These are phyloP conservation scores for Rhodotorula kratochvilovae DNA, from an alignment of 768 basidiomycete species.

Conservation along the genomic window DNA sequence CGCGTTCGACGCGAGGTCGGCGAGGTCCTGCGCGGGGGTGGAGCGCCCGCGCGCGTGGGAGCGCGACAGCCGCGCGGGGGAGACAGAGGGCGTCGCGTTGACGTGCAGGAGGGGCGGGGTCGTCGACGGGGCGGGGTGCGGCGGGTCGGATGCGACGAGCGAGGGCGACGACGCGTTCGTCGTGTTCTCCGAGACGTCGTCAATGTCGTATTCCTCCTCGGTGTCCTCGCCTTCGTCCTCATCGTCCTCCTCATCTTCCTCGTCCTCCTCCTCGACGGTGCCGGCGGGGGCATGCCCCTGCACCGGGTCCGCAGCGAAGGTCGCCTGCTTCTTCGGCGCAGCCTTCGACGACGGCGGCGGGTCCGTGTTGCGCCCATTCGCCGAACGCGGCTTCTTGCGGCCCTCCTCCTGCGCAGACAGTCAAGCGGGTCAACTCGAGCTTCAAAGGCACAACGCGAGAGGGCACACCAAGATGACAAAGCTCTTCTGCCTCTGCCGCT, in stretches of 20 bases:
- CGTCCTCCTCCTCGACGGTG: constrained; percentile 28
- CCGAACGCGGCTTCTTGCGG: constrained; percentile 22
- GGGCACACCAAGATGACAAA: constrained; percentile 77
- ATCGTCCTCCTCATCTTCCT: constrained; percentile 49
- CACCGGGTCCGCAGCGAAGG: background rate
- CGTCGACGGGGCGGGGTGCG: background rate
- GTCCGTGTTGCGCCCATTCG: background rate
- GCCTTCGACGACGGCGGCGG: constrained; percentile 1
- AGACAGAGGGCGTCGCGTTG: background rate
- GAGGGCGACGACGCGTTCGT: constrained; percentile 27
- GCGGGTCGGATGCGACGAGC: constrained; percentile 9
- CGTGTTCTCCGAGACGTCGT: constrained; percentile 65
- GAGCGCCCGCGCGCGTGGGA: background rate
- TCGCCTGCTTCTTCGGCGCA: constrained; percentile 5
- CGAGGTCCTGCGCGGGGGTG: background rate
- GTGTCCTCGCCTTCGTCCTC: constrained; percentile 51
- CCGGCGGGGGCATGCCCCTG: background rate
- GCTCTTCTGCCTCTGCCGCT: constrained; percentile 95
- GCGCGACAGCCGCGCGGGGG: background rate
- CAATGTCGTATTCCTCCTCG: constrained; percentile 67
- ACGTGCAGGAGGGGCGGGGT: background rate
- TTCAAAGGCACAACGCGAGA: too few relatives aligned
- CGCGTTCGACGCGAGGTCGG: constrained; percentile 1
- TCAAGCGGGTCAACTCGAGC: too few relatives aligned
- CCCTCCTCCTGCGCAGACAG: constrained; percentile 27